Base-by-base conservation (phyloP, 371 early-diverging fungal species). In the Batkoa obscura region DNA sequence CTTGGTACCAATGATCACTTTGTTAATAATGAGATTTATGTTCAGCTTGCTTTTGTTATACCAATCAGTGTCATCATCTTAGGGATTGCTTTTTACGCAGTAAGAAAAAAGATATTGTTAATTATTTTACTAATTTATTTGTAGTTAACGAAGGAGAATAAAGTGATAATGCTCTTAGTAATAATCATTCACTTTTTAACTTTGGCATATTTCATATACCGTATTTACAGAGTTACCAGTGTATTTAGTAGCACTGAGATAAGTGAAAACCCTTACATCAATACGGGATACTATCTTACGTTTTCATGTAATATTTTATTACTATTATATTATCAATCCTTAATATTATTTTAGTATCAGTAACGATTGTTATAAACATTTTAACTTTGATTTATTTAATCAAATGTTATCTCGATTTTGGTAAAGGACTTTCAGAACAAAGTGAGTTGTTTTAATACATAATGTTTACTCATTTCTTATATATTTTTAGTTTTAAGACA, bases 141-240 rank as follows among this genome's bases (percentile, higher is more conserved):
- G 59, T 62, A 67, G 33, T 65, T 81, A 12, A 68, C 68, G 32
- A 60, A 67, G 8, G 81, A 81, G 50, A 66, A 76, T 56, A 64
- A 63, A 54, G 48, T 60, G 32, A 56, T 78, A 39, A 74, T 79
- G 70, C 36, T 60, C 15, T 46, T 60, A 0, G 78, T 80, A 55
- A 70, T 78, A 35, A 59, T 65, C 15, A 68, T 69, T 9, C 63
- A 74, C 8, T 56, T 71, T 2, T 50, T 67, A 30, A 70, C 67
- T 31, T 62, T 72, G 2, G 72, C 64, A 1, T 81, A 81, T 61
- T 78, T 81, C 60, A 60, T 71, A 52, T 81, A 80, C 71, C 23
- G 23, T 23, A 23, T 23, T 23, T 23, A 23, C 23, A 23, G 23
- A 23, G 23, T 23, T 23, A 23, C 23, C 23, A 23, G 23, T 23